phyloP scores from a whole-genome alignment of 805 yeast genomes.

The Ascoidea asiatica region DNA sequence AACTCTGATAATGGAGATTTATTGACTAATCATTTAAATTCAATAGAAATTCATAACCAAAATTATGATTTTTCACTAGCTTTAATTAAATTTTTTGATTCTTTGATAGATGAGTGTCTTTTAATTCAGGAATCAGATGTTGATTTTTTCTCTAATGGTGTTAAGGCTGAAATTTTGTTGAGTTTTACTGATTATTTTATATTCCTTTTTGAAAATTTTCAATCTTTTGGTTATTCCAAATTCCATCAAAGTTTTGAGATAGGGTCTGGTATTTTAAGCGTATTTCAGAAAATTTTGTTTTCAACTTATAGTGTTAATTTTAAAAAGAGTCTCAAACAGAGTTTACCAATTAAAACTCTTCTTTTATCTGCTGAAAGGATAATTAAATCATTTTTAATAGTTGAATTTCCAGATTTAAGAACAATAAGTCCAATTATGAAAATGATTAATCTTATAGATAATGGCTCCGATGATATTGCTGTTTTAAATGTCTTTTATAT shows the following conservation, averaged over 20 bases:
- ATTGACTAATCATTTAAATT: constrained; percentile 46
- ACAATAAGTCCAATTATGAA: constrained; percentile 39
- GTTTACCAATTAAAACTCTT: constrained; percentile 23
- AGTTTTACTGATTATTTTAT: constrained; percentile 42
- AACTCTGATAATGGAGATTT: constrained; percentile 51
- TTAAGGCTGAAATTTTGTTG: constrained; percentile 41
- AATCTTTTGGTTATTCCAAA: constrained; percentile 51
- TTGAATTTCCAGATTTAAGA: constrained; percentile 36
- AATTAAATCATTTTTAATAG: constrained; percentile 39
- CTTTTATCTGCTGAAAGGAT: constrained; percentile 37
- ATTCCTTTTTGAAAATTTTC: constrained; percentile 62
- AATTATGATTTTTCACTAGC: constrained; percentile 51
- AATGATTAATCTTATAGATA: constrained; percentile 32
- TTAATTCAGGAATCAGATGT: constrained; percentile 20
- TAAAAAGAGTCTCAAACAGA: not conserved
- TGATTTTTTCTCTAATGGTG: constrained; percentile 21
- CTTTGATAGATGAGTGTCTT: constrained; percentile 38
- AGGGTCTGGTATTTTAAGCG: constrained; percentile 38
- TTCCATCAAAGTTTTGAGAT: constrained; percentile 46
- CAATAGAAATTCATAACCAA: constrained; percentile 60
- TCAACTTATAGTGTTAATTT: constrained; percentile 42
- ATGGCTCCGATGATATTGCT: constrained; percentile 14
- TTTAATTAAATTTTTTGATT: constrained; percentile 38
- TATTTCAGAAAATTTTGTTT: constrained; percentile 40
- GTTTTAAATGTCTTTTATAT: constrained; percentile 16